Conservation (phyloP, 2,329 filamentous ascomycete genomes). For the Fusarium subtropicale region DNA sequence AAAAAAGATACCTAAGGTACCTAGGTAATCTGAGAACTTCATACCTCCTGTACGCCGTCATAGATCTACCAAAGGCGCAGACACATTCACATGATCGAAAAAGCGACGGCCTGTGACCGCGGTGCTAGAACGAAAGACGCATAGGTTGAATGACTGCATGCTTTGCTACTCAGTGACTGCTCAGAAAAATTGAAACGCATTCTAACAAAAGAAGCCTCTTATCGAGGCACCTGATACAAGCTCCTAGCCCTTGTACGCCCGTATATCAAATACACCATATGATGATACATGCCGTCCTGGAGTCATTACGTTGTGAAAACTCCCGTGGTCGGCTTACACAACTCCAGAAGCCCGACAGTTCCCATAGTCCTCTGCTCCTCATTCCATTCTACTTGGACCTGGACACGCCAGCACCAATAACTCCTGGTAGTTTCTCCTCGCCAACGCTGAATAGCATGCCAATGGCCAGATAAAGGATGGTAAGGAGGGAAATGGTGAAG, state of each 20-base stretch:
- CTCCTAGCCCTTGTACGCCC: conserved; percentile 49
- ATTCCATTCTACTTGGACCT: conserved; percentile 66
- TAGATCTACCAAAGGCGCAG: not conserved
- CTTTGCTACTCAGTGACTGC: conserved; percentile 27
- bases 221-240: conserved; percentile 45
- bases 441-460: conserved; percentile 86
- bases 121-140: not conserved
- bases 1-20: not conserved
- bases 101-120: not conserved
- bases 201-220: conserved; percentile 47
- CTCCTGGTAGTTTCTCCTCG: conserved; percentile 87
- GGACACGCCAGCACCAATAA: conserved; percentile 95
- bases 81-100: not conserved
- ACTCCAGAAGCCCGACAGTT: conserved; percentile 37
- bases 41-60: not conserved
- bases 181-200: conserved; percentile 40
- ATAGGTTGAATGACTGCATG: conserved; percentile 15
- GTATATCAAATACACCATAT: conserved; percentile 49
- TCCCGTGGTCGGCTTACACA: conserved; percentile 39
- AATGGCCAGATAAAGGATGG: conserved; percentile 76
- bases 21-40: no score
- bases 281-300: conserved; percentile 48
- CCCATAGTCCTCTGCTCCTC: conserved; percentile 6
- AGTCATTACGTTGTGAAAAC: conserved; percentile 39
- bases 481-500: conserved; percentile 77